phyloP scores from a whole-genome alignment of 1,139 yeast genomes.

The Yamadazyma triangularis region DNA sequence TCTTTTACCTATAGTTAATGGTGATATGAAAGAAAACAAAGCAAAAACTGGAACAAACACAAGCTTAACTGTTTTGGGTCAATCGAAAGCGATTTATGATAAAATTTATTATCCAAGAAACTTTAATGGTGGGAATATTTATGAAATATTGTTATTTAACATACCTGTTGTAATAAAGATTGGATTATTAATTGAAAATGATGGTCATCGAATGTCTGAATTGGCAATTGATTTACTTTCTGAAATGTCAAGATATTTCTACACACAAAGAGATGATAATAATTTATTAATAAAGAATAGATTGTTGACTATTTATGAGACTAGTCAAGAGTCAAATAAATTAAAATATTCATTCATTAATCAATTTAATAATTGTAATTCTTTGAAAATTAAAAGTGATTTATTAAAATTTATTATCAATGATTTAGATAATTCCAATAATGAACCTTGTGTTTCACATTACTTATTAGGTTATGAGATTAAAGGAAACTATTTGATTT shows the following conservation, averaged over 20 bases:
- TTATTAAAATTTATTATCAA: slow-evolving; percentile 55
- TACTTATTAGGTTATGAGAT: slow-evolving; percentile 66
- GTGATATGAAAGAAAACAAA: slow-evolving; percentile 15
- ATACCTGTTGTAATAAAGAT: slow-evolving; percentile 66
- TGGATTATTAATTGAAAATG: slow-evolving; percentile 64
- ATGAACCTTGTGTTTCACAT: slow-evolving; percentile 59
- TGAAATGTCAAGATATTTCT: slow-evolving; percentile 50
- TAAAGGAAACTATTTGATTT: slow-evolving; percentile 28
- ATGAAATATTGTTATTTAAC: slow-evolving; percentile 67
- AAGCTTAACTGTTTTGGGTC: slow-evolving; percentile 16
- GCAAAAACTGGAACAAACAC: slow-evolving; percentile 19
- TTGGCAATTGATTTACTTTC: slow-evolving; percentile 51
- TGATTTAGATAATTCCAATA: slow-evolving; percentile 40
- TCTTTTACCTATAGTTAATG: slow-evolving; percentile 18
- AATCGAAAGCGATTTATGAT: slow-evolving; percentile 40
- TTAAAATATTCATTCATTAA: slow-evolving; percentile 70
- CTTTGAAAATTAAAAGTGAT: slow-evolving; percentile 48
- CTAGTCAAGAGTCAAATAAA: slow-evolving; percentile 66
- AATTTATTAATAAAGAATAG: slow-evolving; percentile 50
- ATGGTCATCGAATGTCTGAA: slow-evolving; percentile 45
- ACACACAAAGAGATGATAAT: slow-evolving; percentile 28
- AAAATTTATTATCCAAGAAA: slow-evolving; percentile 45
- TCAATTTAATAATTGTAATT: slow-evolving; percentile 51
- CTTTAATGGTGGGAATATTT: slow-evolving; percentile 59
- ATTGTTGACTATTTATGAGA: slow-evolving; percentile 66